Conservation (phyloP, 352 stramenopile genomes). For the Globisporangium yorkense region DNA sequence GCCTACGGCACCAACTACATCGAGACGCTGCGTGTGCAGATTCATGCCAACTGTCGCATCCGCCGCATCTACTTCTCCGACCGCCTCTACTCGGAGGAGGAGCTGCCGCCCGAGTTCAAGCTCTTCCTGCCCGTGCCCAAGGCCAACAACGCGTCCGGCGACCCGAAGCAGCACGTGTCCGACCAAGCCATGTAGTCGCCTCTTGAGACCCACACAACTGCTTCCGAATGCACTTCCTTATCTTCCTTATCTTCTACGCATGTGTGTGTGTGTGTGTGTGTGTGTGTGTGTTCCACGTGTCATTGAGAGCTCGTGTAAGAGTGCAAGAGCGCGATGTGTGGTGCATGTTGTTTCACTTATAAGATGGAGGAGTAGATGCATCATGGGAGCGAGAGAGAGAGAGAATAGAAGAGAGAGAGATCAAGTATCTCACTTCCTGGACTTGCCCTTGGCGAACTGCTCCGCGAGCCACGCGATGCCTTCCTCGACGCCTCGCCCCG, state of each 20-base stretch:
- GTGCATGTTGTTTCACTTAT: background rate
- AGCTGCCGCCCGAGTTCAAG: slow-evolving; percentile 97
- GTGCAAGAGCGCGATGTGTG: background rate
- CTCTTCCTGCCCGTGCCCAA: slow-evolving; percentile 95
- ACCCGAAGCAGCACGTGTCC: slow-evolving; percentile 36
- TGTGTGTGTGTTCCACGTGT: no score
- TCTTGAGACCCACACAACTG: background rate
- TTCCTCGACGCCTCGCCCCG: slow-evolving; percentile 71
- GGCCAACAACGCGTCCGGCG: slow-evolving; percentile 45
- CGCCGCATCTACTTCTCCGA: slow-evolving; percentile 98
- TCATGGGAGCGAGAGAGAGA: background rate
- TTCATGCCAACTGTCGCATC: slow-evolving; percentile 97
- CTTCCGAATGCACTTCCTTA: background rate
- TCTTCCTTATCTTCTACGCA: slow-evolving; percentile 1
- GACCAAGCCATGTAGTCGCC: slow-evolving; percentile 37
- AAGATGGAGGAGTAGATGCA: background rate
- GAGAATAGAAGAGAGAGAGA: background rate
- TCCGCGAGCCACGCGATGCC: slow-evolving; percentile 79
- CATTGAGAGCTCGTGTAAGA: no score
- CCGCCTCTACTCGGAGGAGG: slow-evolving; percentile 95
- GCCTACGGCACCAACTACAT: slow-evolving; percentile 98
- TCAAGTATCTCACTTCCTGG: slow-evolving; percentile 28
- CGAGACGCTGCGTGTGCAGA: slow-evolving; percentile 95
- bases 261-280: no score
- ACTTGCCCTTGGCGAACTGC: slow-evolving; percentile 60